These are phyloP conservation scores for Globisporangium splendens DNA, from an alignment of 352 stramenopile genomes.

Conservation along the genomic window DNA sequence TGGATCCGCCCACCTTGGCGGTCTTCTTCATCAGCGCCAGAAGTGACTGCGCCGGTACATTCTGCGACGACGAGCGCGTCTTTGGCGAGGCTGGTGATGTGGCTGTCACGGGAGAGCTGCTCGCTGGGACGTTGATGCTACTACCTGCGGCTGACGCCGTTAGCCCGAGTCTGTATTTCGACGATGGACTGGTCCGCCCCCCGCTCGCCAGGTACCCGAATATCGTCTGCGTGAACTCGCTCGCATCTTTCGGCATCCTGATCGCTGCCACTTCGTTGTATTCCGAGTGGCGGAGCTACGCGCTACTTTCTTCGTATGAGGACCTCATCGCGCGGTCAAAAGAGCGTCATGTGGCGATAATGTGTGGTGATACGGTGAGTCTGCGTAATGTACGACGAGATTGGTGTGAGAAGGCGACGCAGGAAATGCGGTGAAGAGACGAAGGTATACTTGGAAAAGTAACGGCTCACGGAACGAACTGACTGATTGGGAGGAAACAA, in stretches of 20 bases:
- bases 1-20: background rate
- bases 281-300: background rate
- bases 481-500: no score
- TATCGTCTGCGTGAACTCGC: conserved; percentile 6
- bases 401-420: no score
- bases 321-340: background rate
- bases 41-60: conserved; percentile 15
- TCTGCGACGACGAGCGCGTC: conserved; percentile 9
- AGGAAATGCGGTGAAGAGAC: no score
- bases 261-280: background rate
- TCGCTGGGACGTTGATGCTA: background rate
- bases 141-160: background rate
- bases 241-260: conserved; percentile 8
- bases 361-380: no score
- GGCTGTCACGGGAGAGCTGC: no score
- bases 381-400: no score
- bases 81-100: background rate
- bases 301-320: no score
- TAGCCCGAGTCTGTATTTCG: background rate
- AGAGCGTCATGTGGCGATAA: no score
- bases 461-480: no score
- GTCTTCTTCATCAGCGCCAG: conserved; percentile 29
- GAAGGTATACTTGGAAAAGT: no score
- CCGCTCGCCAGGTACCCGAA: background rate
- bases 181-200: background rate